Percentiles rank a stretch among this genome's conserved stretches.
Conservation (phyloP, 2,329 filamentous ascomycete species). For the Neoscytalidium dimidiatum region DNA sequence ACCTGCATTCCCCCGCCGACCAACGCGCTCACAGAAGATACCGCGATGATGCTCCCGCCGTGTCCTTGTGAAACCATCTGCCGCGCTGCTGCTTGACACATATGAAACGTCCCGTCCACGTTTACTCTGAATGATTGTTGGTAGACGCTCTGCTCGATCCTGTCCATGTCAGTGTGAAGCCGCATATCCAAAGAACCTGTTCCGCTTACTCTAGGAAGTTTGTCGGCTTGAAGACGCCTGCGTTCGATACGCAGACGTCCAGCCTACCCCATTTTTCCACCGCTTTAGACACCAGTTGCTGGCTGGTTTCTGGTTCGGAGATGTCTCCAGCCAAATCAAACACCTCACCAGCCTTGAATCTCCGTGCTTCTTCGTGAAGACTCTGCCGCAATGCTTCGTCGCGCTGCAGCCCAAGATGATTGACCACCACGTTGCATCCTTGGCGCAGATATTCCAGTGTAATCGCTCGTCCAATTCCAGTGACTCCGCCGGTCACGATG, state of each 20-base stretch:
- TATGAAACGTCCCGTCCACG: not conserved
- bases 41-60: slow-evolving; percentile 1
- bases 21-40: not conserved
- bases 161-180: not conserved
- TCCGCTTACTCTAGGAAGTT: not conserved
- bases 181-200: not conserved
- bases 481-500: not conserved
- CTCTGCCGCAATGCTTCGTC: not conserved
- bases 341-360: not conserved
- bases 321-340: not conserved
- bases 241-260: not conserved
- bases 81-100: not conserved
- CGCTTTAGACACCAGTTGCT: not conserved
- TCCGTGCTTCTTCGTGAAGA: not conserved
- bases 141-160: not conserved
- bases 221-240: not conserved
- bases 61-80: not conserved
- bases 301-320: not conserved
- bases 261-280: not conserved
- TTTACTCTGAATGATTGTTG: not conserved
- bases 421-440: not conserved
- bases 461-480: not conserved
- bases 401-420: not conserved
- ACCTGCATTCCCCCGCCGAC: not conserved
- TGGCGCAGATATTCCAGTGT: not conserved